Evolutionary conservation across 176 grass and related monocot genomes (phyloP), one percentile per base, ranked within the genome.

Genomic region (Puya raimondii): DNA sequence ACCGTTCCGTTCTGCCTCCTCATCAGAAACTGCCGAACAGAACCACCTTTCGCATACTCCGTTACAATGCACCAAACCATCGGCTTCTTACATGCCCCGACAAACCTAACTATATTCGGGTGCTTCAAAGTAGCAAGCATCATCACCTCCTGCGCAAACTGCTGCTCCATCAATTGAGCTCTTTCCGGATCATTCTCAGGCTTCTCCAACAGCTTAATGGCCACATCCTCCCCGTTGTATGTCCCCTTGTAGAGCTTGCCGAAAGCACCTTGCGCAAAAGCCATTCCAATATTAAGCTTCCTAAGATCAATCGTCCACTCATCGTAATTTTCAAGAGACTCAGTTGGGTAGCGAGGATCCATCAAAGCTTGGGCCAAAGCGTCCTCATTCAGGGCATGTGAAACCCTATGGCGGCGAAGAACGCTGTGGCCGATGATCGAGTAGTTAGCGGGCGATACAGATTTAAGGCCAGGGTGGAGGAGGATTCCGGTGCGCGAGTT

Each of bases 61-160:
- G 90, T 93, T 12, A 93, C 80, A 58, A 93, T 93, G 54, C 90
- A 93, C 90, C 90, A 93, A 16, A 93, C 80, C 66, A 80, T 58
- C 4, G 85, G 85, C 74, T 93, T 93, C 75, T 78, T 86, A 72
- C 90, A 93, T 12, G 90, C 86, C 2, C 90, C 90, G 22, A 93
- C 70, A 23, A 93, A 93, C 64, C 80, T 93, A 11, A 88, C 85
- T 15, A 93, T 83, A 69, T 86, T 93, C 49, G 80, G 77, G 57
- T 93, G 90, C 70, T 73, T 93, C 50, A 93, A 68, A 1, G 78
- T 89, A 23, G 90, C 83, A 58, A 93, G 86, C 90, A 93, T 93
- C 78, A 81, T 86, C 52, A 93, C 90, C 71, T 93, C 90, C 29
- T 93, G 90, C 20, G 78, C 90, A 49, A 89, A 93, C 18, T 93